phyloP scores from a whole-genome alignment of 2,329 filamentous ascomycete species.

The Tolypocladium inflatum region DNA sequence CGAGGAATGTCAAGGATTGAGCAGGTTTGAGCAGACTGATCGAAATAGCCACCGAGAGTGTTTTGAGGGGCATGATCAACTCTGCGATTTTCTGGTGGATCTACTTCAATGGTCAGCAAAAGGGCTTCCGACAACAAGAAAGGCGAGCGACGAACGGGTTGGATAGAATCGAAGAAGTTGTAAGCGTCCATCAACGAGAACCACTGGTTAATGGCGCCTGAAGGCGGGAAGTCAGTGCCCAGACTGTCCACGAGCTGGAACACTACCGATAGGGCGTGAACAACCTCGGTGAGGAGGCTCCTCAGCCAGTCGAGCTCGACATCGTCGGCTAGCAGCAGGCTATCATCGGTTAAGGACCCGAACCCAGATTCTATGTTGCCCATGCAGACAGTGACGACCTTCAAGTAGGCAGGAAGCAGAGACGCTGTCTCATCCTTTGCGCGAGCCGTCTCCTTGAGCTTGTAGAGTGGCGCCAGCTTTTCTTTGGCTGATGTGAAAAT shows the following conservation, averaged over 20 bases:
- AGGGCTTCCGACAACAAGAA: not conserved
- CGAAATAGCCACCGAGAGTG: slow-evolving; percentile 60
- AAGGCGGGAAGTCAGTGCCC: slow-evolving; percentile 43
- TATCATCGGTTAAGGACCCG: slow-evolving; percentile 40
- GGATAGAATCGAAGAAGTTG: slow-evolving; percentile 59
- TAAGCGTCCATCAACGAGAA: slow-evolving; percentile 61
- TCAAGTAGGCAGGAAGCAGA: slow-evolving; percentile 38
- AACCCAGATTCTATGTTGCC: slow-evolving; percentile 38
- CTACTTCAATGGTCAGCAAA: slow-evolving; percentile 14
- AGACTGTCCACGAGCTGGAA: slow-evolving; percentile 61
- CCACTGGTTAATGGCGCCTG: slow-evolving; percentile 57
- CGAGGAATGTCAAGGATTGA: slow-evolving; percentile 37
- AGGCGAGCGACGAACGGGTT: slow-evolving; percentile 18
- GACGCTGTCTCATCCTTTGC: slow-evolving; percentile 29
- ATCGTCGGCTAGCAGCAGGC: slow-evolving; percentile 39
- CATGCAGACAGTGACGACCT: slow-evolving; percentile 38
- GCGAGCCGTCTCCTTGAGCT: slow-evolving; percentile 14
- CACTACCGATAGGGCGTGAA: slow-evolving; percentile 64
- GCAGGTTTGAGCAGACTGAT: slow-evolving; percentile 61
- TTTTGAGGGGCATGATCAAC: slow-evolving; percentile 56
- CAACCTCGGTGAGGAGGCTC: slow-evolving; percentile 57
- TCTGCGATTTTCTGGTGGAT: slow-evolving; percentile 32
- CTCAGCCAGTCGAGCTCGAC: slow-evolving; percentile 50
- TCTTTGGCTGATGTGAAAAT: slow-evolving; percentile 17
- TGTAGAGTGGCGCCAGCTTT: slow-evolving; percentile 20